Evolutionary conservation across 2,329 filamentous ascomycete species (phyloP).

Genomic region (Stemphylium lycopersici): DNA sequence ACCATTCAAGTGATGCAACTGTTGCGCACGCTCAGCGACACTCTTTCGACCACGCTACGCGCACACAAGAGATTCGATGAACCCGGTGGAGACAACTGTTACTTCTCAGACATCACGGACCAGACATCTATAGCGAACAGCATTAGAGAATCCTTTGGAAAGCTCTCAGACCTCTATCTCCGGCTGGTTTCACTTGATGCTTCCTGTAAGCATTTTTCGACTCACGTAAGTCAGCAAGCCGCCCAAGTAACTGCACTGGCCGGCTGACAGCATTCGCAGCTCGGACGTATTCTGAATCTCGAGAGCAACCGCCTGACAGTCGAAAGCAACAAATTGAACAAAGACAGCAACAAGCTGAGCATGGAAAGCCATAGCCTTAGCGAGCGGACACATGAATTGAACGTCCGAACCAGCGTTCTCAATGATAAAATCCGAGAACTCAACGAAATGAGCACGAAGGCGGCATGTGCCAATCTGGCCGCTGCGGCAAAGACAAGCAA

Average conservation of each 20-base stretch:
- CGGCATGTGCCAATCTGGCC: conserved; percentile 2
- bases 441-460: conserved; percentile 3
- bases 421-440: conserved; percentile 4
- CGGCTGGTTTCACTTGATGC: conserved; percentile 8
- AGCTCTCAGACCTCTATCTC: conserved; percentile 8
- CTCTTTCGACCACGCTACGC: conserved; percentile 4
- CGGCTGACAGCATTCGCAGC: neutral
- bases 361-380: neutral
- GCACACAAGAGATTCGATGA: conserved; percentile 7
- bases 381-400: neutral
- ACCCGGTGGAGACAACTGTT: conserved; percentile 12
- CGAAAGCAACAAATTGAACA: neutral
- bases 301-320: conserved; percentile 7
- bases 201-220: conserved; percentile 11
- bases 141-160: conserved; percentile 16
- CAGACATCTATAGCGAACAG: neutral
- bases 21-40: conserved; percentile 6
- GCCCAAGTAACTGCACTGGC: too few relatives aligned
- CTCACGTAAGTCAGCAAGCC: conserved; percentile 7
- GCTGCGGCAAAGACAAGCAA: conserved; percentile 7
- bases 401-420: neutral
- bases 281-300: conserved; percentile 4
- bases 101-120: conserved; percentile 17
- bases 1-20: conserved; percentile 11
- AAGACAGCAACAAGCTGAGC: neutral